A percentile compares a stretch with the other conserved stretches of the same genome.
These are phyloP conservation scores for Debaryomyces coudertii DNA, from an alignment of 1,139 yeast species.

Conservation along the genomic window DNA sequence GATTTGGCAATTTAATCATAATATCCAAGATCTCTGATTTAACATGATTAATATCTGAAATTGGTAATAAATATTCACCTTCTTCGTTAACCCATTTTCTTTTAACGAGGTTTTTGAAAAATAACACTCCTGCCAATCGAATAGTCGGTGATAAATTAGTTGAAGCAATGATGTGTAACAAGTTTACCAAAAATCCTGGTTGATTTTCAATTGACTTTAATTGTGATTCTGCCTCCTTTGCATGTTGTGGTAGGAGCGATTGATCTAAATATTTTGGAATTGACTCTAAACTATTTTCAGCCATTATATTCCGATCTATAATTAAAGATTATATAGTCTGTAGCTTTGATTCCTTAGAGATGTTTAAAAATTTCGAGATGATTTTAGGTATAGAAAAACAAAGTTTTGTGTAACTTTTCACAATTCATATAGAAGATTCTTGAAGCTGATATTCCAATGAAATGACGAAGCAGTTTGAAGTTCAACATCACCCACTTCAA, in stretches of 20 bases:
- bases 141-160: constrained; percentile 55
- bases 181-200: constrained; percentile 73
- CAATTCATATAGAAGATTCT: background rate
- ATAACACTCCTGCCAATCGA: constrained; percentile 86
- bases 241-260: constrained; percentile 52
- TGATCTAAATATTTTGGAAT: constrained; percentile 52
- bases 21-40: constrained; percentile 77
- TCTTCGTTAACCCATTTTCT: constrained; percentile 90
- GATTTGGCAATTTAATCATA: constrained; percentile 78
- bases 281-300: constrained; percentile 42
- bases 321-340: background rate
- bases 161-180: constrained; percentile 79
- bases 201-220: constrained; percentile 63
- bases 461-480: background rate
- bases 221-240: constrained; percentile 63
- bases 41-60: constrained; percentile 65
- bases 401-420: constrained; percentile 5
- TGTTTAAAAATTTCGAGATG: constrained; percentile 8
- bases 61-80: constrained; percentile 70
- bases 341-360: background rate
- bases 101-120: constrained; percentile 84
- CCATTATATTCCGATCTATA: constrained; percentile 24
- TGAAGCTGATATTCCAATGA: background rate
- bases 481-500: too few species aligned
- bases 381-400: background rate